Evolutionary conservation across 78 protist genomes (phyloP).

Genomic region (Polysphondylium violaceum): DNA sequence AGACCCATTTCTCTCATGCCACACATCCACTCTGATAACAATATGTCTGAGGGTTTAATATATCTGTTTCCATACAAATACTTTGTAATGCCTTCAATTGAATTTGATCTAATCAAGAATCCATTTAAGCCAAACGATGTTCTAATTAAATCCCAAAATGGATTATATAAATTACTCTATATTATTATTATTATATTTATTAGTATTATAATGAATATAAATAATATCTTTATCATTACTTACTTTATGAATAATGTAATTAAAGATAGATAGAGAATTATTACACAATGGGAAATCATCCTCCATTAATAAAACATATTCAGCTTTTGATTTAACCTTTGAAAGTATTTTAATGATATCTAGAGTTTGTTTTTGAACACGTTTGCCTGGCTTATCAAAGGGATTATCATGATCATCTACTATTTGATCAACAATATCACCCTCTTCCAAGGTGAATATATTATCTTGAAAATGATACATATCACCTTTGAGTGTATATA

Average conservation of each 20-base stretch:
- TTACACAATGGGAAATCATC: constrained; percentile 33
- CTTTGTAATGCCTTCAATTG: neutral
- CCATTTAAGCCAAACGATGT: constrained; percentile 26
- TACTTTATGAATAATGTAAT: constrained; percentile 19
- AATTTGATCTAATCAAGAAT: neutral
- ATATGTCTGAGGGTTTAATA: neutral
- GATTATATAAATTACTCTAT: constrained; percentile 12
- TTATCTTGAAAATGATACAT: neutral
- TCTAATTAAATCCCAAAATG: constrained; percentile 24
- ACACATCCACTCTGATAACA: constrained; percentile 58
- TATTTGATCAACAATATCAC: neutral
- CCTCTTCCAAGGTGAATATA: neutral
- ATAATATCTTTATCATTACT: no score
- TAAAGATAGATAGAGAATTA: constrained; percentile 9
- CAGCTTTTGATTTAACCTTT: neutral
- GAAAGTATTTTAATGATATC: neutral
- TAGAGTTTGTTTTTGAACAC: neutral
- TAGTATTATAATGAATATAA: no score
- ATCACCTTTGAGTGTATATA: constrained; percentile 7
- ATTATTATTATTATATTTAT: no score
- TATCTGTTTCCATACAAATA: constrained; percentile 18
- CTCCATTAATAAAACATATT: constrained; percentile 33
- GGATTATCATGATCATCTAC: neutral
- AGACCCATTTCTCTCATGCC: constrained; percentile 47
- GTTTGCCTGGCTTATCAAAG: constrained; percentile 3